A percentile compares a stretch with the other conserved stretches of the same genome.
Evolutionary conservation across 495 filamentous ascomycete species (phyloP).

Genomic region (Echria macrotheca): DNA sequence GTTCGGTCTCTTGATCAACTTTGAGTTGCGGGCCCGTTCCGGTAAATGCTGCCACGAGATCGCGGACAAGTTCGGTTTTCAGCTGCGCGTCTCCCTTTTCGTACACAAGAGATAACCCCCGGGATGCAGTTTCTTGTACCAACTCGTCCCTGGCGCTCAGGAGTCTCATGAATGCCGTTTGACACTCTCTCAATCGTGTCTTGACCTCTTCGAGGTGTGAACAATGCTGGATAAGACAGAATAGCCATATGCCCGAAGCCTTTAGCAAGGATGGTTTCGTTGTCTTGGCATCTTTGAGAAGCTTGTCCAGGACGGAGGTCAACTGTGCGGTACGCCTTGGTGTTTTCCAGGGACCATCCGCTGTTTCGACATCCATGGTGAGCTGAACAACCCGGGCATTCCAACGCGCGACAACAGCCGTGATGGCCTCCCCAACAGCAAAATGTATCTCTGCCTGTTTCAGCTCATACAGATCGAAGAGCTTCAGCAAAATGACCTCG

Average conservation of each 20-base stretch:
- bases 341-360: constrained; percentile 24
- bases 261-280: constrained; percentile 84
- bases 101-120: constrained; percentile 85
- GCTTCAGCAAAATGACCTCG: constrained; percentile 47
- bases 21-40: constrained; percentile 65
- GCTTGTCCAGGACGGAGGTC: constrained; percentile 54
- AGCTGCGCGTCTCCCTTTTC: constrained; percentile 78
- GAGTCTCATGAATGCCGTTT: constrained; percentile 81
- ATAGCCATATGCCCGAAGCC: constrained; percentile 86
- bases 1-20: constrained; percentile 79
- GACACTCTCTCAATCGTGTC: constrained; percentile 65
- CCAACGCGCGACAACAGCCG: constrained; percentile 74
- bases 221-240: constrained; percentile 89
- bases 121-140: constrained; percentile 89
- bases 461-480: constrained; percentile 75
- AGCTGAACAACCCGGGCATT: constrained; percentile 50
- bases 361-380: constrained; percentile 39
- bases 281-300: constrained; percentile 66
- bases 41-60: constrained; percentile 84
- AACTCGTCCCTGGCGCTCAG: constrained; percentile 84
- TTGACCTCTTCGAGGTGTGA: constrained; percentile 69
- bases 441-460: constrained; percentile 83
- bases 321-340: constrained; percentile 45
- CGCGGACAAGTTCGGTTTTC: constrained; percentile 75
- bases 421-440: constrained; percentile 78